Base-by-base conservation (phyloP, 2,329 filamentous ascomycete genomes). In the Phyllosticta citriasiana region DNA sequence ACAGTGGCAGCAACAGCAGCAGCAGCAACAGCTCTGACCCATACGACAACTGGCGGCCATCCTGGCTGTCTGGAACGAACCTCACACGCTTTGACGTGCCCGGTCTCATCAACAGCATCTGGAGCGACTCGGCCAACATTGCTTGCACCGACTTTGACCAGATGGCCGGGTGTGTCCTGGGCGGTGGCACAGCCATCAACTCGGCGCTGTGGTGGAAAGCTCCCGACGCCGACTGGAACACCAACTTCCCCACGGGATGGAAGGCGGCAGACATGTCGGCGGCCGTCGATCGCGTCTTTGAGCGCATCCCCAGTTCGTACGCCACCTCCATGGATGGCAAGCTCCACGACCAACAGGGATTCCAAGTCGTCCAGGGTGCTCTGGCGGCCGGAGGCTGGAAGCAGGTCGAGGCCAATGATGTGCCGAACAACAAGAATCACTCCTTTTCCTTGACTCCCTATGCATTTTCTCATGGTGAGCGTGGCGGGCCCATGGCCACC, bases 191-290 rank as follows among this genome's bases (percentile, higher is more conserved):
- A 14, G 82, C 84, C 27, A 78, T 88, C 67, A 89, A 89, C 65
- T 83, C 86, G 57, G 85, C 84, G 53, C 77, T 89, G 35, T 88
- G 84, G 82, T 87, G 84, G 80, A 84, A 82, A 70, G 80, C 88
- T 0, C 82, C 85, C 63, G 78, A 81, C 4, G 70, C 76, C 7
- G 88, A 91, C 69, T 91, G 87, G 77, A 85, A 91, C 69, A 79
- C 82, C 70, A 87, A 88, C 71, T 91, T 88, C 76, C 88, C 88
- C 0, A 65, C 75, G 1, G 88, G 87, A 30, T 91, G 88, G 88
- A 85, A 87, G 72, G 79, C 83, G 19, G 70, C 74, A 5, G 86
- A 90, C 66, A 81, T 90, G 69, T 74, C 76, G 63, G 70, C 75
- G 25, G 82, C 87, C 1, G 82, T 85, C 5, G 73, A 81, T 27